These are phyloP conservation scores for Nakaseomyces delphensis DNA, from an alignment of 1,139 yeast genomes.

Conservation along the genomic window DNA sequence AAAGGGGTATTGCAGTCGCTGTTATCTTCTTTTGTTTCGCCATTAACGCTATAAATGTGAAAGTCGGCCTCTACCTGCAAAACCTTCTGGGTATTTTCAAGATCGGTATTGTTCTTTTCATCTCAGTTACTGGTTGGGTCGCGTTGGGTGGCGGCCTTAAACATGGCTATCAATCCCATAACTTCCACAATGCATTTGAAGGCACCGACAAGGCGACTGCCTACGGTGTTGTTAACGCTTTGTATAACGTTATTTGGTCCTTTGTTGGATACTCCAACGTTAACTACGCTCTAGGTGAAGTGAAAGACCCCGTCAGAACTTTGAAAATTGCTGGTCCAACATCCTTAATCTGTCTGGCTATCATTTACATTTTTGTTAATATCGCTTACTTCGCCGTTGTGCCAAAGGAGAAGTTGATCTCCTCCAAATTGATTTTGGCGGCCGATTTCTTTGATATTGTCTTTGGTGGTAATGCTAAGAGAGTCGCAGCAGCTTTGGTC, in stretches of 20 bases:
- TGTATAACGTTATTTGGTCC: conserved; percentile 76
- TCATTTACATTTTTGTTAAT: conserved; percentile 60
- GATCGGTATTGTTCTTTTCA: conserved; percentile 55
- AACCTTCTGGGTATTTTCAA: conserved; percentile 66
- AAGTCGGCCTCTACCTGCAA: conserved; percentile 58
- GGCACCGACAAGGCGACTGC: conserved; percentile 55
- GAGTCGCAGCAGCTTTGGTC: conserved; percentile 61
- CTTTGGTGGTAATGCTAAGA: conserved; percentile 61
- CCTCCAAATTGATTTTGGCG: conserved; percentile 64
- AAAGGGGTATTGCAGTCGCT: conserved; percentile 65
- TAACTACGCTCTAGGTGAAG: conserved; percentile 75
- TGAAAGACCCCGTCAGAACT: conserved; percentile 59
- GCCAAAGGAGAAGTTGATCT: conserved; percentile 49
- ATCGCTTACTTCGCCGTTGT: conserved; percentile 70
- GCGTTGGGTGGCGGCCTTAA: conserved; percentile 66
- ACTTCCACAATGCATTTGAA: conserved; percentile 51
- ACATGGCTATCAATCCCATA: conserved; percentile 45
- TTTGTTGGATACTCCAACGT: conserved; percentile 69
- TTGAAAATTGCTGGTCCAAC: conserved; percentile 65
- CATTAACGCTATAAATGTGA: conserved; percentile 53
- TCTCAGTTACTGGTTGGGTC: conserved; percentile 72
- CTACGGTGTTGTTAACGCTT: conserved; percentile 67
- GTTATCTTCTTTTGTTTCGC: conserved; percentile 66
- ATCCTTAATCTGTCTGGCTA: conserved; percentile 51
- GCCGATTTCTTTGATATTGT: conserved; percentile 65